Evolutionary conservation across 2,329 filamentous ascomycete species (phyloP), one percentile per base, ranked within the genome.

Genomic region (Amylocarpus encephaloides): DNA sequence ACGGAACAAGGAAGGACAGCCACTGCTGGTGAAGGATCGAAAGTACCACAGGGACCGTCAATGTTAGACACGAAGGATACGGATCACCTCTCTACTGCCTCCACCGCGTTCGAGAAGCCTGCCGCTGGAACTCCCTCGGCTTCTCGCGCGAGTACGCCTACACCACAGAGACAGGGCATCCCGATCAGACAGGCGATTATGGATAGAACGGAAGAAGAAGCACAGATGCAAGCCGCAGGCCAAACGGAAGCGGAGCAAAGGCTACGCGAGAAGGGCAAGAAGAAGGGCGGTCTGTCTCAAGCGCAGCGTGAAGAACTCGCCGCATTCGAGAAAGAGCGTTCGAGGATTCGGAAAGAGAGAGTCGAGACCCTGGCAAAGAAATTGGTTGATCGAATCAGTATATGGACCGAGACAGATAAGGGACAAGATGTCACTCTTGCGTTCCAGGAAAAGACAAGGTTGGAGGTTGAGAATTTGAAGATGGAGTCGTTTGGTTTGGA

Each of bases 401-500:
- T 97, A 38, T 97, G 91, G 92, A 96, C 93, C 5, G 93, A 98
- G 74, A 96, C 92, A 3, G 93, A 97, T 71, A 95, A 93, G 73
- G 81, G 85, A 41, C 55, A 71, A 12, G 90, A 95, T 61, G 88
- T 96, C 52, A 97, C 92, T 32, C 74, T 73, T 51, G 88, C 93
- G 0, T 98, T 97, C 74, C 85, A 91, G 67, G 88, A 92, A 67
- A 96, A 98, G 79, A 96, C 88, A 59, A 81, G 85, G 36, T 82
- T 97, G 36, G 93, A 98, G 71, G 88, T 95, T 22, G 93, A 98
- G 73, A 95, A 97, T 66, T 76, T 98, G 62, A 98, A 97, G 77
- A 98, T 98, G 89, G 93, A 98, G 72, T 94, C 88, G 0, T 98
- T 98, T 62, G 93, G 93, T 46, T 77, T 98, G 38, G 93, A 98